phyloP scores from a whole-genome alignment of 1,284 basidiomycete species.

The Heterobasidion irregulare region DNA sequence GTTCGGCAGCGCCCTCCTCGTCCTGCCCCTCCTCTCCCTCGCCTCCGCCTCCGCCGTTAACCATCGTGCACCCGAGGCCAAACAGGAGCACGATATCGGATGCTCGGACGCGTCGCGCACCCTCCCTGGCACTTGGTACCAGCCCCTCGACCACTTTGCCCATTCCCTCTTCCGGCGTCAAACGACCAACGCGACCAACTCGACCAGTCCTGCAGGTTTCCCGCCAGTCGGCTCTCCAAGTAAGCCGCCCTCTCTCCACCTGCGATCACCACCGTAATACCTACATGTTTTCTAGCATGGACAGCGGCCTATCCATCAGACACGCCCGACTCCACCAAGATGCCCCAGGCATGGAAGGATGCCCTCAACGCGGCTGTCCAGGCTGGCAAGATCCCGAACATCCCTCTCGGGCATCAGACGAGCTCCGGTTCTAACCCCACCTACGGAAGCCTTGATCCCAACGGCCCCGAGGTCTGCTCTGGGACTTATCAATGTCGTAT shows the following conservation, averaged over 20 bases:
- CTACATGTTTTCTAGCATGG: slow-evolving; percentile 38
- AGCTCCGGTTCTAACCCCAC: slow-evolving; percentile 34
- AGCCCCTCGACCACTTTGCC: slow-evolving; percentile 43
- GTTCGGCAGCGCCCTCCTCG: slow-evolving; percentile 1
- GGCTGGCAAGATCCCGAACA: slow-evolving; percentile 65
- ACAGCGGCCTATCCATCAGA: slow-evolving; percentile 38
- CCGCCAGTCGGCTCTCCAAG: slow-evolving; percentile 5
- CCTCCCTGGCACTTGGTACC: slow-evolving; percentile 48
- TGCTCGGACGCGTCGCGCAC: slow-evolving; percentile 7
- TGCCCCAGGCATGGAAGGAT: slow-evolving; percentile 59
- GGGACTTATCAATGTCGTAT: slow-evolving; percentile 55
- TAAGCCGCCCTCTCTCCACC: not conserved
- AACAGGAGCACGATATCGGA: slow-evolving; percentile 1
- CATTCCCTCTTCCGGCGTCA: slow-evolving; percentile 50
- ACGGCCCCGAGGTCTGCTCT: slow-evolving; percentile 50
- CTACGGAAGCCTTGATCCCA: slow-evolving; percentile 46
- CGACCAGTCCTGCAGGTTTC: not conserved
- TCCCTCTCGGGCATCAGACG: slow-evolving; percentile 38
- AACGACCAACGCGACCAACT: slow-evolving; percentile 11
- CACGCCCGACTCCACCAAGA: slow-evolving; percentile 30
- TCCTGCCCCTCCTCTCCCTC: slow-evolving; percentile 2
- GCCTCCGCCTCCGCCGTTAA: slow-evolving; percentile 6
- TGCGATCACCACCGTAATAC: not conserved
- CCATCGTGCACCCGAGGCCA: slow-evolving; percentile 1
- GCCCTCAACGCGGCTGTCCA: slow-evolving; percentile 56